Evolutionary conservation across 306 rosid genomes (phyloP).

Genomic region (Amphicarpaea edgeworthii): DNA sequence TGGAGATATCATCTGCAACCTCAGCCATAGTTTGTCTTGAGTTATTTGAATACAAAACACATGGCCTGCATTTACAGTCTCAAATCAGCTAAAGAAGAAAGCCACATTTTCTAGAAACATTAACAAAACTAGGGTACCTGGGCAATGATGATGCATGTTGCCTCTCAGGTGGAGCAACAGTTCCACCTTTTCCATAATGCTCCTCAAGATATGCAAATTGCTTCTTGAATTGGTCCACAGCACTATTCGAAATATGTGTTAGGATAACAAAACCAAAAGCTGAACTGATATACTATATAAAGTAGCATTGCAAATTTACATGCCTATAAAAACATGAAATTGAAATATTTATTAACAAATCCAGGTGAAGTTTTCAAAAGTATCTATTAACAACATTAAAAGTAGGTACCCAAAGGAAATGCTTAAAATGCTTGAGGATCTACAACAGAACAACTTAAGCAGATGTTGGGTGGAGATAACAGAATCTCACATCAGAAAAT

Average conservation of each 20-base stretch:
- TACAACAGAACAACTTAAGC: conserved; percentile 14
- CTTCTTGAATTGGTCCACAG: conserved; percentile 42
- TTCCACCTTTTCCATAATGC: conserved; percentile 80
- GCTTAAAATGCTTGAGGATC: conserved; percentile 1
- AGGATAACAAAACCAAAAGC: not conserved
- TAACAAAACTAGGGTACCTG: conserved; percentile 54
- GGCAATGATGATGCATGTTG: conserved; percentile 93
- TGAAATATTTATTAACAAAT: too few relatives aligned
- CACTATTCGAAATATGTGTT: conserved; percentile 54
- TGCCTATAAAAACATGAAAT: conserved; percentile 7
- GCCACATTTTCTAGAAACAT: conserved; percentile 4
- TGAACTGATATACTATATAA: not conserved
- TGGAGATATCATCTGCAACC: conserved; percentile 72
- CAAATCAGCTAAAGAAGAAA: conserved; percentile 29
- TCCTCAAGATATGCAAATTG: conserved; percentile 60
- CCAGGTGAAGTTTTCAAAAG: conserved; percentile 1
- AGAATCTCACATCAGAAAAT: conserved; percentile 5
- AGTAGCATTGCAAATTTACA: not conserved
- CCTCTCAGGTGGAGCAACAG: conserved; percentile 78
- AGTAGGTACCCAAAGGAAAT: conserved; percentile 17
- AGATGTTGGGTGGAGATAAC: not conserved
- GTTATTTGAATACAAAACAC: conserved; percentile 76
- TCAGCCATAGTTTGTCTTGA: conserved; percentile 57
- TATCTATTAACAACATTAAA: not conserved
- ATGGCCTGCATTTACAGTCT: conserved; percentile 59